A percentile compares a stretch with the other conserved stretches of the same genome.
Conservation (phyloP, 208 protist species). For the Leishmania guyanensis region DNA sequence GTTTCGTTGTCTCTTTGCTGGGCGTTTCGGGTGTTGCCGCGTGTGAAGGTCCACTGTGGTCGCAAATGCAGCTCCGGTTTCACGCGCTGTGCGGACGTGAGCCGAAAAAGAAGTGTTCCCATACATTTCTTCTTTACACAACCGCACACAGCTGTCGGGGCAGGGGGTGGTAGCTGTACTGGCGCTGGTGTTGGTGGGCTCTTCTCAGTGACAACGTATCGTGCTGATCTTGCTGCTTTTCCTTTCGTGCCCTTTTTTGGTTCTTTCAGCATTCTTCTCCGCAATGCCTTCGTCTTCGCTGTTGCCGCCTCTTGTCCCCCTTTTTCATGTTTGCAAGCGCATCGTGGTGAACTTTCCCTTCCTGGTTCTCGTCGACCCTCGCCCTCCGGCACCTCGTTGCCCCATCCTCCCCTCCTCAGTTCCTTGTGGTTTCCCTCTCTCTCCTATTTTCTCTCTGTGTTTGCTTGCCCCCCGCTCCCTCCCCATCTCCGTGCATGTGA, state of each 20-base stretch:
- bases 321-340: neutral
- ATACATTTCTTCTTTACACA: slow-evolving; percentile 8
- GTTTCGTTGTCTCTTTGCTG: neutral
- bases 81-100: neutral
- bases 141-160: slow-evolving; percentile 3
- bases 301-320: neutral
- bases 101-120: neutral
- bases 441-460: neutral
- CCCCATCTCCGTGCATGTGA: neutral
- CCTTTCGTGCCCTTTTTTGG: neutral
- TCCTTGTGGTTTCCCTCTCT: neutral
- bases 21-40: neutral
- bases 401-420: neutral
- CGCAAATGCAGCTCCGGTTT: neutral
- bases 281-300: neutral
- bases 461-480: neutral
- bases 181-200: neutral
- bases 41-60: neutral
- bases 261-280: neutral
- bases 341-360: neutral
- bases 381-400: neutral
- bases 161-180: neutral
- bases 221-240: neutral
- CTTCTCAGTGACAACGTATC: neutral
- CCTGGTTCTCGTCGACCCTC: neutral